phyloP scores from a whole-genome alignment of 129 eudicot genomes.

The Artemisia argyi region DNA sequence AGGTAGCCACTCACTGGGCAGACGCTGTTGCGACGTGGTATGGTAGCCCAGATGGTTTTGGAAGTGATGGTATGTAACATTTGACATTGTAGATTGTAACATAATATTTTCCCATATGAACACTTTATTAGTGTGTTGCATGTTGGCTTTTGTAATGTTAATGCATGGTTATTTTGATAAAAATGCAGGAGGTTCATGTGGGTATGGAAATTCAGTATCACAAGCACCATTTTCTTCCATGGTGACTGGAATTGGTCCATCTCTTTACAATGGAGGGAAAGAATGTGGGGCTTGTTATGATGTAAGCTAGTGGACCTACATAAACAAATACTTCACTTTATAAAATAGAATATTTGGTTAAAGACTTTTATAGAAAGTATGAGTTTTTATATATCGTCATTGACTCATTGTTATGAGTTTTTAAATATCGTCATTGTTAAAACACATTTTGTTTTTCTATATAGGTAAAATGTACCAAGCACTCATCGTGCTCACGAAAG shows the following conservation, averaged over 20 bases:
- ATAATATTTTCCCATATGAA: no score
- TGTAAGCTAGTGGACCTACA: conserved; percentile 34
- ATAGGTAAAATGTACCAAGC: conserved; percentile 68
- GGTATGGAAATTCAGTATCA: conserved; percentile 69
- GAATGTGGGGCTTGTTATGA: conserved; percentile 94
- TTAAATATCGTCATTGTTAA: not conserved
- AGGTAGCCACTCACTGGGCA: conserved; percentile 54
- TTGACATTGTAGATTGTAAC: no score
- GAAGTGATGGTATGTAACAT: conserved; percentile 66
- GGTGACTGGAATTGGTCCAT: conserved; percentile 81
- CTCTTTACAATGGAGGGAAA: conserved; percentile 72
- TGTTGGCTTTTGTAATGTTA: conserved; percentile 5
- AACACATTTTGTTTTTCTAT: not conserved
- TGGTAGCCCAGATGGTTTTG: conserved; percentile 72
- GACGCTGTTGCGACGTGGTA: conserved; percentile 92
- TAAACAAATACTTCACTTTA: not conserved
- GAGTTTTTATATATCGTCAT: not conserved
- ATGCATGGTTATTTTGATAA: conserved; percentile 22
- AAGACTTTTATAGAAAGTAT: not conserved
- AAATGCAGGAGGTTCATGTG: conserved; percentile 87
- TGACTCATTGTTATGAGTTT: not conserved
- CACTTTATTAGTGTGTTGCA: conserved; percentile 5
- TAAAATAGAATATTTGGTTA: not conserved
- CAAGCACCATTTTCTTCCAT: conserved; percentile 77
- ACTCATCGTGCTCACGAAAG: conserved; percentile 67